These are phyloP conservation scores for Trichoderma koningii DNA, from an alignment of 2,329 filamentous ascomycete genomes.

Conservation along the genomic window DNA sequence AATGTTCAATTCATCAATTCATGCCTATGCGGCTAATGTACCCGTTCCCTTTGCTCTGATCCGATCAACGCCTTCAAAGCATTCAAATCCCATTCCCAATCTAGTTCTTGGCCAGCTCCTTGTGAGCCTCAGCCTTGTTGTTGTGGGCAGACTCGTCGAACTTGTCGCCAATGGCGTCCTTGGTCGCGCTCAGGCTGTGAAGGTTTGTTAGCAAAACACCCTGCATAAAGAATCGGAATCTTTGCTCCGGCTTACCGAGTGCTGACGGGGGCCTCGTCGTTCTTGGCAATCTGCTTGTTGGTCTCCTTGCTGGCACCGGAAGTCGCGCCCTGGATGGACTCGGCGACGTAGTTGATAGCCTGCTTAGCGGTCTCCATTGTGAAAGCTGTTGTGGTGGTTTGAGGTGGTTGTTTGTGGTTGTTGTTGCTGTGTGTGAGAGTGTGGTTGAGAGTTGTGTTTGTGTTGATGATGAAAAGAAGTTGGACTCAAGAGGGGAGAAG, in stretches of 20 bases:
- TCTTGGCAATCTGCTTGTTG: constrained; percentile 71
- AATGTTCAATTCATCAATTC: constrained; percentile 19
- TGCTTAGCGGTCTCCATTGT: constrained; percentile 60
- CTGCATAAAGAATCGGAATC: not conserved
- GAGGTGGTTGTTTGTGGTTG: constrained; percentile 29
- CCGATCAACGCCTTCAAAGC: constrained; percentile 14
- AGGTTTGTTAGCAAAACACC: constrained; percentile 35
- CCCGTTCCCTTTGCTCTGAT: not conserved
- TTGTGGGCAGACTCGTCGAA: constrained; percentile 46
- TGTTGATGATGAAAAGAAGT: not conserved
- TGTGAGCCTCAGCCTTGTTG: constrained; percentile 47
- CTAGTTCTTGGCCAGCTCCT: constrained; percentile 40
- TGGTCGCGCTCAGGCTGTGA: constrained; percentile 48
- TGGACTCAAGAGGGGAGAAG: not conserved
- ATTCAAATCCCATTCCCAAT: not conserved
- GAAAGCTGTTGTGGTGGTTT: constrained; percentile 28
- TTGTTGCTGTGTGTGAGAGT: not conserved
- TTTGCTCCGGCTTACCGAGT: constrained; percentile 52
- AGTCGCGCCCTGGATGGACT: constrained; percentile 61
- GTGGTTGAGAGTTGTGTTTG: not conserved
- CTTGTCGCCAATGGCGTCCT: constrained; percentile 55
- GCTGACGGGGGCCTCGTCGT: constrained; percentile 52
- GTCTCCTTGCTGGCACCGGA: constrained; percentile 65
- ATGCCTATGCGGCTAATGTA: constrained; percentile 3
- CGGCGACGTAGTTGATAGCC: constrained; percentile 69